Conservation (phyloP, 2,329 filamentous ascomycete genomes). For the Penicillium sumatraense region DNA sequence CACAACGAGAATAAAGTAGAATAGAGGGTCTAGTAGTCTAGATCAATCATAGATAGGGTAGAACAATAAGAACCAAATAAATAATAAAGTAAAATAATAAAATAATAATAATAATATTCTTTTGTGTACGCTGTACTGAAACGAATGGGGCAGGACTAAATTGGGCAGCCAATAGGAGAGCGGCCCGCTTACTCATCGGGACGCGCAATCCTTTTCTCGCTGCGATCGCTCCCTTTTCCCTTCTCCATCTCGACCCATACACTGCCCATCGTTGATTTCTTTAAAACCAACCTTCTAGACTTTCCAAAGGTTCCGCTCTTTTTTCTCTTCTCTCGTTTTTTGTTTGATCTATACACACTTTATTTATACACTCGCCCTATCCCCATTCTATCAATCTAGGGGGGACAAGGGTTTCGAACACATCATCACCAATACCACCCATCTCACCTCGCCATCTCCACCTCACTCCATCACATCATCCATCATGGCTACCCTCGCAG, state of each 20-base stretch:
- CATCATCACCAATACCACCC: not conserved
- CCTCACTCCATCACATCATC: not conserved
- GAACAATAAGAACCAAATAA: no score
- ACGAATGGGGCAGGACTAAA: no score
- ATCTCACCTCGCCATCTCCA: not conserved
- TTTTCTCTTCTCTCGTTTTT: conserved; percentile 12
- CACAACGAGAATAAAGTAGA: no score
- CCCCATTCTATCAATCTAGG: conserved; percentile 1
- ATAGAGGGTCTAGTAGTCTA: no score
- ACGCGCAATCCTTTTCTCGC: conserved; percentile 36
- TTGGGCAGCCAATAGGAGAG: conserved; percentile 10
- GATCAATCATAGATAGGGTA: no score
- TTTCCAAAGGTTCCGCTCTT: conserved; percentile 8
- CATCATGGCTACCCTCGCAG: conserved; percentile 42
- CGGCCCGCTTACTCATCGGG: conserved; percentile 23
- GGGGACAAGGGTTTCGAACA: not conserved
- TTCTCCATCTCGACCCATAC: conserved; percentile 18
- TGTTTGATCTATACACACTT: not conserved
- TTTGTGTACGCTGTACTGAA: no score
- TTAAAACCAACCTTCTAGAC: conserved; percentile 14
- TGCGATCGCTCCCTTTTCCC: conserved; percentile 12
- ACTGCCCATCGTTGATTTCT: conserved; percentile 1
- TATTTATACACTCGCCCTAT: conserved; percentile 1
- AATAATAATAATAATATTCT: no score
- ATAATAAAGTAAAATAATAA: no score